Conservation (phyloP, 306 rosid genomes). For the Vigna unguiculata region DNA sequence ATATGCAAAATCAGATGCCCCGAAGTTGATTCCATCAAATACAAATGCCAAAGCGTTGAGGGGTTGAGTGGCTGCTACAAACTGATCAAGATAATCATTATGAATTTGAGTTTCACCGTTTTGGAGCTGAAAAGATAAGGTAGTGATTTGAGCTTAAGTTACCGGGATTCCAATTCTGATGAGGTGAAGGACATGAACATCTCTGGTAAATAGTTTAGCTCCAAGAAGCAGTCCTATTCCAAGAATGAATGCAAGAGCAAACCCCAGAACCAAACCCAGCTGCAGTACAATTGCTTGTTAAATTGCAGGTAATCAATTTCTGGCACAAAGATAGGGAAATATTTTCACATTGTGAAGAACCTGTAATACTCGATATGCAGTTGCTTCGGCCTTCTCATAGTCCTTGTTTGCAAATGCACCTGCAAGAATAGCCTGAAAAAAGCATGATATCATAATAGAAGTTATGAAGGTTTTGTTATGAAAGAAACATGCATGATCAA, state of each 20-base stretch:
- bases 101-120: slow-evolving; percentile 24
- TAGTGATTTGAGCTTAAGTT: slow-evolving; percentile 29
- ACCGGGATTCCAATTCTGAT: slow-evolving; percentile 76
- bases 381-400: slow-evolving; percentile 63
- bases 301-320: neutral
- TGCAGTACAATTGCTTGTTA: slow-evolving; percentile 46
- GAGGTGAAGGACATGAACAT: slow-evolving; percentile 64
- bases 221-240: slow-evolving; percentile 72
- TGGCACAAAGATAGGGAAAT: slow-evolving; percentile 5
- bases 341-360: slow-evolving; percentile 37
- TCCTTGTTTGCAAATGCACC: slow-evolving; percentile 80
- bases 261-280: slow-evolving; percentile 77
- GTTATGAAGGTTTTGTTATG: slow-evolving; percentile 7
- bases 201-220: slow-evolving; percentile 68
- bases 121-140: neutral
- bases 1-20: slow-evolving; percentile 91
- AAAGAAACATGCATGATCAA: neutral
- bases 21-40: slow-evolving; percentile 86
- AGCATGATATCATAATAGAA: neutral
- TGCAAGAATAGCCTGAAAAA: slow-evolving; percentile 79
- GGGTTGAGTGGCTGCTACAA: slow-evolving; percentile 87
- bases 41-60: slow-evolving; percentile 82
- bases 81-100: slow-evolving; percentile 51
- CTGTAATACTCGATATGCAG: slow-evolving; percentile 78
- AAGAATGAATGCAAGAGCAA: slow-evolving; percentile 63